Evolutionary conservation across 176 grass and related monocot species (phyloP).

Genomic region (Rhipidocladum racemiflorum): DNA sequence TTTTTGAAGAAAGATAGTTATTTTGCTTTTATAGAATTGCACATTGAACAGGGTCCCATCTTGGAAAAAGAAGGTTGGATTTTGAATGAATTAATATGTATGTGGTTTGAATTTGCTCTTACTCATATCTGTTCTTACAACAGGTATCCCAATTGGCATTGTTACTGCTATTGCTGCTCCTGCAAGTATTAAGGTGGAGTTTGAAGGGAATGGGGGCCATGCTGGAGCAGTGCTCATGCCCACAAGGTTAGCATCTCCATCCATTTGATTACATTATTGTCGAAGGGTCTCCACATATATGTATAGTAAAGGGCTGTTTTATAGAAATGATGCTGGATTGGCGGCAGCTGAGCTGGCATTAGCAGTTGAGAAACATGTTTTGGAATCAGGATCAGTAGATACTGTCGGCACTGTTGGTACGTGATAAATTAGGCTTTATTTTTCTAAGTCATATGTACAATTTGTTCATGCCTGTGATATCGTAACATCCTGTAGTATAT

Average conservation of each 20-base stretch:
- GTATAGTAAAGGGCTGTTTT: slow-evolving; percentile 6
- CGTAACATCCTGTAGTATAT: not conserved
- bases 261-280: not conserved
- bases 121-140: slow-evolving; percentile 26
- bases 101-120: slow-evolving; percentile 6
- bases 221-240: slow-evolving; percentile 95
- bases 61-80: slow-evolving; percentile 88
- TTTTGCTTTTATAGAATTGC: slow-evolving; percentile 90
- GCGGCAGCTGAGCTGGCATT: slow-evolving; percentile 86
- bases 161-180: slow-evolving; percentile 98
- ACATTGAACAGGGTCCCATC: slow-evolving; percentile 93
- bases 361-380: slow-evolving; percentile 83
- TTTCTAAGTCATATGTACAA: not conserved
- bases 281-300: not conserved
- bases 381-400: slow-evolving; percentile 87
- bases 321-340: slow-evolving; percentile 91
- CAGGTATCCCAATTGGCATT: slow-evolving; percentile 83
- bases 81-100: slow-evolving; percentile 1
- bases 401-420: slow-evolving; percentile 93
- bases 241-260: slow-evolving; percentile 54
- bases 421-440: slow-evolving; percentile 10
- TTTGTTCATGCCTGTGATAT: slow-evolving; percentile 4
- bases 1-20: slow-evolving; percentile 73
- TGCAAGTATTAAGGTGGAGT: slow-evolving; percentile 83
- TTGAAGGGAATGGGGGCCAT: slow-evolving; percentile 93